A percentile compares a stretch with the other conserved stretches of the same genome.
phyloP scores from a whole-genome alignment of 768 basidiomycete genomes.

The Boletus edulis region DNA sequence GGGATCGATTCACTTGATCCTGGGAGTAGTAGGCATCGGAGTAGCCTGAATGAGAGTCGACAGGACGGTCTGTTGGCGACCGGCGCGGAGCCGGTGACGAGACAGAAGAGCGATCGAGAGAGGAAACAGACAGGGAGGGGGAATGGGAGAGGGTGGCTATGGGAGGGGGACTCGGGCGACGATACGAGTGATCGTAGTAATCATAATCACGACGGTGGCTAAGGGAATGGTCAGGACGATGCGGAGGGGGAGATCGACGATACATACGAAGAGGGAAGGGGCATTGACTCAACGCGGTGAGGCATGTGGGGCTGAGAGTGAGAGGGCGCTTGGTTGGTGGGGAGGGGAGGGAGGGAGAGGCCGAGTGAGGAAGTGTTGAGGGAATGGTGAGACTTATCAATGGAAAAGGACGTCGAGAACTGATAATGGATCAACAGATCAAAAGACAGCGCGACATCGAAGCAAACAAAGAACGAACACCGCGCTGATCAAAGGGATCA shows the following conservation, averaged over 20 bases:
- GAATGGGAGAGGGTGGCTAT: constrained; percentile 55
- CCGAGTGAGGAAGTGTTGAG: constrained; percentile 22
- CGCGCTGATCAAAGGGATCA: constrained; percentile 34
- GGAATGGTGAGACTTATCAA: constrained; percentile 36
- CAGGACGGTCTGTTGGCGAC: constrained; percentile 34
- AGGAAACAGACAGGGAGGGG: constrained; percentile 58
- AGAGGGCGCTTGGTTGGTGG: constrained; percentile 9
- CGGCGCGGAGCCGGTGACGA: constrained; percentile 56
- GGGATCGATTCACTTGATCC: constrained; percentile 31
- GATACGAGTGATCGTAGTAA: constrained; percentile 40
- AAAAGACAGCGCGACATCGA: constrained; percentile 35
- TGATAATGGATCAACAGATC: constrained; percentile 40
- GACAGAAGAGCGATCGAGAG: constrained; percentile 57
- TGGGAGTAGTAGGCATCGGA: constrained; percentile 41
- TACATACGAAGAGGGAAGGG: constrained; percentile 35
- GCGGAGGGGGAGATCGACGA: constrained; percentile 20
- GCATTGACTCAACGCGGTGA: constrained; percentile 45
- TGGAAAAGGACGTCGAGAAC: constrained; percentile 34
- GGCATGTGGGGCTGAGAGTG: constrained; percentile 41
- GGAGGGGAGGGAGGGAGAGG: constrained; percentile 15
- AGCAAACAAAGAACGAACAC: constrained; percentile 35
- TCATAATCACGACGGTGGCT: constrained; percentile 38
- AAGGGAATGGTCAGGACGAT: constrained; percentile 30
- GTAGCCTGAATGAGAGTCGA: constrained; percentile 29
- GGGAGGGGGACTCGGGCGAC: constrained; percentile 45